phyloP scores from a whole-genome alignment of 352 stramenopile species.

The Phytophthora sojae region DNA sequence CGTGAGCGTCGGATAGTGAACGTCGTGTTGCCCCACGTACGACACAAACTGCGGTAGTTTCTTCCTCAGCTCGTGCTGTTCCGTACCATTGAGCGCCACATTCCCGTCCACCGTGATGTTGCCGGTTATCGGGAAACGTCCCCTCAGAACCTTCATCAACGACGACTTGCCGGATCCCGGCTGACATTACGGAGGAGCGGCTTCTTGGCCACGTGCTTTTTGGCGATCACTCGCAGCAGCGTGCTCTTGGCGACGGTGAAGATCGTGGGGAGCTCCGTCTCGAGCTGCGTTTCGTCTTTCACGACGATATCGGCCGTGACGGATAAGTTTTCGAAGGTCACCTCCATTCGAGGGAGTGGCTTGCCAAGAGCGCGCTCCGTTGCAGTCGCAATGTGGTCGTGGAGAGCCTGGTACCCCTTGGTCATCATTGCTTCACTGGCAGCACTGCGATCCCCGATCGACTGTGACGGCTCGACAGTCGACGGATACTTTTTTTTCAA shows the following conservation, averaged over 20 bases:
- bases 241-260: conserved; percentile 19
- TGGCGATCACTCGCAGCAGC: conserved; percentile 33
- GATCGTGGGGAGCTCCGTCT: conserved; percentile 32
- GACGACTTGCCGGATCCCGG: conserved; percentile 32
- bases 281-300: conserved; percentile 15
- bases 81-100: conserved; percentile 47
- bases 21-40: conserved; percentile 46
- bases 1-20: conserved; percentile 52
- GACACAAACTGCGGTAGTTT: conserved; percentile 45
- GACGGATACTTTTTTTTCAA: not conserved
- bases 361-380: conserved; percentile 13
- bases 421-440: not conserved
- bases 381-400: conserved; percentile 15
- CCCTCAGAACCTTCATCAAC: conserved; percentile 49
- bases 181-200: conserved; percentile 37
- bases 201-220: conserved; percentile 30
- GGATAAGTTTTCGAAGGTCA: conserved; percentile 41
- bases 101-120: conserved; percentile 40
- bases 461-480: not conserved
- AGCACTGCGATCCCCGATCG: not conserved
- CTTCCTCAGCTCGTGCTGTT: conserved; percentile 30
- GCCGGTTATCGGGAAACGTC: conserved; percentile 45
- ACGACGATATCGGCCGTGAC: conserved; percentile 36
- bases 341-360: conserved; percentile 34
- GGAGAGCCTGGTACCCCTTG: conserved; percentile 8